A percentile compares a stretch with the other conserved stretches of the same genome.
Evolutionary conservation across 148 eudicot genomes (phyloP).

Genomic region (Dysphania ambrosioides): DNA sequence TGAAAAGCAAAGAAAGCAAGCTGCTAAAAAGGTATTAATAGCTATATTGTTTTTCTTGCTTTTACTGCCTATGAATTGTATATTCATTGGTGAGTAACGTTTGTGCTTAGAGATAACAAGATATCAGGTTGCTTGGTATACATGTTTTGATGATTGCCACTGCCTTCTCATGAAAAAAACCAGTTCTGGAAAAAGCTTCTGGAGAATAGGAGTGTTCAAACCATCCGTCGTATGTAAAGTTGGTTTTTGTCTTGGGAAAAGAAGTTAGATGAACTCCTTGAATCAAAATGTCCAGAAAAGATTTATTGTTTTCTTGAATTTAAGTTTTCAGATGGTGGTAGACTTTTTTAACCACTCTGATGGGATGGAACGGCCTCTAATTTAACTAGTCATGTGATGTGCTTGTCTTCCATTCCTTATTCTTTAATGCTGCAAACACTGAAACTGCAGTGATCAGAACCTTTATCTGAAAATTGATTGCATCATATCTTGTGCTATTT

Average conservation of each 20-base stretch:
- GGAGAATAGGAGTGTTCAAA: neutral
- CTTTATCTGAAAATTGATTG: neutral
- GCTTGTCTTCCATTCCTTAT: neutral
- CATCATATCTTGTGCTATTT: neutral
- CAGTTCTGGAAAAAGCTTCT: neutral
- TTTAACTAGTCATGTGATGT: neutral
- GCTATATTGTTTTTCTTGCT: neutral
- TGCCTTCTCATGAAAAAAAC: neutral
- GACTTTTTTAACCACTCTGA: neutral
- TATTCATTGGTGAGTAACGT: neutral
- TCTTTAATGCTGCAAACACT: neutral
- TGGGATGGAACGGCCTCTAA: neutral
- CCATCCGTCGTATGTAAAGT: neutral
- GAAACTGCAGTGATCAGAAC: no score
- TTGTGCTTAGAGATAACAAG: conserved; percentile 2
- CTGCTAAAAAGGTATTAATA: conserved; percentile 65
- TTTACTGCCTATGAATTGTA: neutral
- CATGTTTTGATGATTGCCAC: neutral
- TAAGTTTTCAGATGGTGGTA: neutral
- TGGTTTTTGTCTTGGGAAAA: neutral
- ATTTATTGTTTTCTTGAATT: neutral
- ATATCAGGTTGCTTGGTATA: neutral
- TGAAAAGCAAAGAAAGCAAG: conserved; percentile 70
- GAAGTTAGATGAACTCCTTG: neutral
- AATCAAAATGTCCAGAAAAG: neutral